phyloP scores from a whole-genome alignment of 2,329 filamentous ascomycete genomes.

The Westerdykella aurantiaca region DNA sequence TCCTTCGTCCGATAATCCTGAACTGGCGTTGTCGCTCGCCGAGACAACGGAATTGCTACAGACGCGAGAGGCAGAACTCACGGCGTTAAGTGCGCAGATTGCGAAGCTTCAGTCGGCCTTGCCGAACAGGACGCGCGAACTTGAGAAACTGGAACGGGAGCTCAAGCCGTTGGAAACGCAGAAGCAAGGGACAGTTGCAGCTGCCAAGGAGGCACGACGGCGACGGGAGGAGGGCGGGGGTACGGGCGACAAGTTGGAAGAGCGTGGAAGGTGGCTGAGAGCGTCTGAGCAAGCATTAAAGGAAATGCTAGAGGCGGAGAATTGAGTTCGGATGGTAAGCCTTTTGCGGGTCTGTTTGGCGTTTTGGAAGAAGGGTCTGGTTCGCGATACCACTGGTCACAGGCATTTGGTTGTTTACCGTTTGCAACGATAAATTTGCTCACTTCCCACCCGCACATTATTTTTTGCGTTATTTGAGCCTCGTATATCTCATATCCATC shows the following conservation, averaged over 20 bases:
- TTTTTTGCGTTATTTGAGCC: too few species aligned
- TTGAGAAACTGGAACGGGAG: conserved; percentile 62
- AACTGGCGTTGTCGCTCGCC: conserved; percentile 40
- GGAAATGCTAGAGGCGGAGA: conserved; percentile 56
- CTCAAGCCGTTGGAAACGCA: conserved; percentile 63
- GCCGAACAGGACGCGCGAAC: conserved; percentile 60
- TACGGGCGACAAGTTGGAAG: conserved; percentile 67
- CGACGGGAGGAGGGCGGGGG: conserved; percentile 61
- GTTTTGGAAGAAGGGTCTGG: not conserved
- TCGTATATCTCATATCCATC: too few species aligned
- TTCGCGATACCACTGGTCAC: not conserved
- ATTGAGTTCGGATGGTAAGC: conserved; percentile 1
- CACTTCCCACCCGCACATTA: too few species aligned
- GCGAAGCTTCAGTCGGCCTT: conserved; percentile 53
- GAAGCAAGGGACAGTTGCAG: conserved; percentile 57
- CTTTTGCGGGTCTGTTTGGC: not conserved
- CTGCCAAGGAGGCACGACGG: conserved; percentile 65
- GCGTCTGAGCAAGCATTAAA: conserved; percentile 60
- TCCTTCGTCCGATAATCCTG: conserved; percentile 34
- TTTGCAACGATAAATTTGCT: too few species aligned
- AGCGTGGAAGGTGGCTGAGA: conserved; percentile 68
- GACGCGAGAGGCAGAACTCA: conserved; percentile 38
- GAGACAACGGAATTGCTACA: conserved; percentile 39
- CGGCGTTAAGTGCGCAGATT: conserved; percentile 41
- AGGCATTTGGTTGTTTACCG: too few species aligned